phyloP scores from a whole-genome alignment of 2,329 filamentous ascomycete species.

The Penicillium frequentans region DNA sequence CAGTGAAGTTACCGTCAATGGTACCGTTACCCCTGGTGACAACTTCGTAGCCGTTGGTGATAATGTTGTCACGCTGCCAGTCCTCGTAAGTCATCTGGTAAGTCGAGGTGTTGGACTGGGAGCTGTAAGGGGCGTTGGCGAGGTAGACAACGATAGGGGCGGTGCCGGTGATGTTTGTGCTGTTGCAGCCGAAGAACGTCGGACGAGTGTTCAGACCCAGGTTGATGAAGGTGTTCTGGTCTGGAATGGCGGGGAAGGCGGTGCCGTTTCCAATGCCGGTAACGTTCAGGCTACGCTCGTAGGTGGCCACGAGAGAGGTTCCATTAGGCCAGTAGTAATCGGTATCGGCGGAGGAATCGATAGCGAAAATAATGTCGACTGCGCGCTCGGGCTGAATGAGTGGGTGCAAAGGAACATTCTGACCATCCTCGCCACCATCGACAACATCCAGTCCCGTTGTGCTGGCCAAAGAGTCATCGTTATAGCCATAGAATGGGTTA shows the following conservation, averaged over 20 bases:
- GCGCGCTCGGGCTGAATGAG: conserved; percentile 70
- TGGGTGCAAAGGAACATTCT: conserved; percentile 78
- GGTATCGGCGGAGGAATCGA: conserved; percentile 76
- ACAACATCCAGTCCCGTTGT: conserved; percentile 66
- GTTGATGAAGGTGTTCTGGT: conserved; percentile 76
- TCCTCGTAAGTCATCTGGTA: conserved; percentile 66
- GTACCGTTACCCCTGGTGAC: conserved; percentile 83
- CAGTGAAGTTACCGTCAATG: conserved; percentile 70
- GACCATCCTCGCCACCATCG: conserved; percentile 74
- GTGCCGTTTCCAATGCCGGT: conserved; percentile 64
- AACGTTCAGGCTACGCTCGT: conserved; percentile 61
- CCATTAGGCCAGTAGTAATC: conserved; percentile 72
- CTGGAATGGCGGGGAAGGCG: conserved; percentile 70
- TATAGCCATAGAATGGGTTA: conserved; percentile 73
- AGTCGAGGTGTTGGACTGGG: conserved; percentile 76
- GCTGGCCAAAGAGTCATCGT: conserved; percentile 59
- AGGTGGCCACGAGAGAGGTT: conserved; percentile 71
- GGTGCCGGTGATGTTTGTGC: conserved; percentile 59
- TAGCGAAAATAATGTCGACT: conserved; percentile 78
- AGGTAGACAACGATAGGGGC: conserved; percentile 80
- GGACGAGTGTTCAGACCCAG: conserved; percentile 71
- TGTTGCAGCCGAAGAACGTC: conserved; percentile 78
- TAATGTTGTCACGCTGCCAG: conserved; percentile 71
- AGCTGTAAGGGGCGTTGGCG: conserved; percentile 79
- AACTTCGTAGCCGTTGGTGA: conserved; percentile 81